Evolutionary conservation across 371 early-diverging fungal species (phyloP).

Genomic region (Mucor mucedo): DNA sequence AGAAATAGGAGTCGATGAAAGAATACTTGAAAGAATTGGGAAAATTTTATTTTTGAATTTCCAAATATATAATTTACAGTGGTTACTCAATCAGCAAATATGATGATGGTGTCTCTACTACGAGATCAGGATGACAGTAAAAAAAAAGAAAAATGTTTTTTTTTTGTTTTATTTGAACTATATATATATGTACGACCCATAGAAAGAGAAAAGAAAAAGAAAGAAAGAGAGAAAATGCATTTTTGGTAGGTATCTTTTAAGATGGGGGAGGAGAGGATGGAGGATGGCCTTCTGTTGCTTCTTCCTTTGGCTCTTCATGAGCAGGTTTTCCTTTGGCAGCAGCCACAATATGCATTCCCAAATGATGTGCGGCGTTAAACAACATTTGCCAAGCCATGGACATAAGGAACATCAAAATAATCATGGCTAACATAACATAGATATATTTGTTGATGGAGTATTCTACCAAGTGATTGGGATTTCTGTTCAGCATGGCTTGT

Average conservation of each 20-base stretch:
- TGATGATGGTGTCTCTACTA: too few species aligned
- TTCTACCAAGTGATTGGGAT: slow-evolving; percentile 11
- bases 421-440: slow-evolving; percentile 32
- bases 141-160: background rate
- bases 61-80: too few species aligned
- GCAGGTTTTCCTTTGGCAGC: slow-evolving; percentile 25
- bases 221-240: background rate
- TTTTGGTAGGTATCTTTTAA: too few species aligned
- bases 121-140: too few species aligned
- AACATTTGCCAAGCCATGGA: slow-evolving; percentile 27
- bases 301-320: slow-evolving; percentile 23
- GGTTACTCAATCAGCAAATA: too few species aligned
- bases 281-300: slow-evolving; percentile 7
- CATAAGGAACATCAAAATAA: slow-evolving; percentile 20
- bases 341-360: slow-evolving; percentile 21
- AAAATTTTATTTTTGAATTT: too few species aligned
- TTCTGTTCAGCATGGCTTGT: slow-evolving; percentile 20
- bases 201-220: slow-evolving; percentile 1
- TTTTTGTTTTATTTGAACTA: too few species aligned
- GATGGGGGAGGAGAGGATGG: background rate
- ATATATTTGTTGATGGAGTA: slow-evolving; percentile 12
- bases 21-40: too few species aligned
- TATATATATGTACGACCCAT: too few species aligned
- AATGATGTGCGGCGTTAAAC: slow-evolving; percentile 23
- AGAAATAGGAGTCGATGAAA: too few species aligned